Evolutionary conservation across 2,329 filamentous ascomycete species (phyloP).

Genomic region (Ilyonectria destructans): DNA sequence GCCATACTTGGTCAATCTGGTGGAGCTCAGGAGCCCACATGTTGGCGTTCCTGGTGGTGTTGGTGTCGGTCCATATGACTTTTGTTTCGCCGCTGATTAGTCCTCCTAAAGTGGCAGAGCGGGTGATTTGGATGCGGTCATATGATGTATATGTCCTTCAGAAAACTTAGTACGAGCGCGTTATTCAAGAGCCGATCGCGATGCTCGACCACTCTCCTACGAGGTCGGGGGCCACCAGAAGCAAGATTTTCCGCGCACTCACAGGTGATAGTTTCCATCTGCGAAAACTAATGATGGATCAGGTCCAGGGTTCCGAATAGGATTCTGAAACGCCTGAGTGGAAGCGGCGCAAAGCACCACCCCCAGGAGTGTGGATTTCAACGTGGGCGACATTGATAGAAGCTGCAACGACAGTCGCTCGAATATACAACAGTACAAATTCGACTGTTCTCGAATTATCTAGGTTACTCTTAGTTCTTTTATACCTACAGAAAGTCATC

Average conservation of each 20-base stretch:
- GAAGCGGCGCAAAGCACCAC: neutral
- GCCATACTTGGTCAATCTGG: slow-evolving; percentile 29
- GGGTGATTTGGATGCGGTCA: slow-evolving; percentile 20
- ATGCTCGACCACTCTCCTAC: no score
- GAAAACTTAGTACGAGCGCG: neutral
- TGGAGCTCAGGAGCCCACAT: slow-evolving; percentile 37
- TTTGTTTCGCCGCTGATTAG: slow-evolving; percentile 28
- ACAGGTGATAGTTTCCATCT: slow-evolving; percentile 28
- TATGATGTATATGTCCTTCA: slow-evolving; percentile 26
- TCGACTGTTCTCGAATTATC: no score
- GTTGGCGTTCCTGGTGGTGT: slow-evolving; percentile 30
- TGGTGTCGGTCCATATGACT: slow-evolving; percentile 36
- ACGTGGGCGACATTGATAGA: no score
- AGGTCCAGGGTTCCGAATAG: slow-evolving; percentile 23
- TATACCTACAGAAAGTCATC: no score
- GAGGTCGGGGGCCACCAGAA: neutral
- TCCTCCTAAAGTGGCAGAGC: slow-evolving; percentile 9
- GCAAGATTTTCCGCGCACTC: neutral
- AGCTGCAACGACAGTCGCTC: no score
- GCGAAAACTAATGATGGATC: slow-evolving; percentile 27
- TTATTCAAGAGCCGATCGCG: no score
- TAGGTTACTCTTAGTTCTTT: no score
- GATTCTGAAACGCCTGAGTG: slow-evolving; percentile 20
- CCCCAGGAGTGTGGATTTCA: no score
- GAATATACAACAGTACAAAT: no score